Evolutionary conservation across 2,329 filamentous ascomycete species (phyloP), one percentile per base, ranked within the genome.

Genomic region (Colletotrichum liaoningense): DNA sequence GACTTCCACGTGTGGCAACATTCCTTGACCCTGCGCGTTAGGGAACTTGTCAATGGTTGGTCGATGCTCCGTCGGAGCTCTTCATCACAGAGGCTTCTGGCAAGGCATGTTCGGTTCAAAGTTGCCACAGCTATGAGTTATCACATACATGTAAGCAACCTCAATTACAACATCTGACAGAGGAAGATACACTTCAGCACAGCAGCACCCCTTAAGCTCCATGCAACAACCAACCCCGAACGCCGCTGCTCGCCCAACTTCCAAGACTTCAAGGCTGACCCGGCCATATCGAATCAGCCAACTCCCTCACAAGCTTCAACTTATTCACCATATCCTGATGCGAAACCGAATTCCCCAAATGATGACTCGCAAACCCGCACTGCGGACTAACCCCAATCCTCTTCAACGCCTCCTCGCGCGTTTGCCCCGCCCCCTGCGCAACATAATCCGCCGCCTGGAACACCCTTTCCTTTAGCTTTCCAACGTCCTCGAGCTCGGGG

Each of bases 341-440:
- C 2, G 70, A 70, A 0, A 75, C 54, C 54, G 73, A 70, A 42
- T 75, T 75, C 38, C 66, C 73, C 22, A 75, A 30, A 49, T 75
- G 73, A 16, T 74, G 73, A 77, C 90, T 93, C 4, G 93, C 93
- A 80, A 93, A 93, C 0, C 91, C 91, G 79, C 91, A 93, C 83
- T 94, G 92, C 3, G 92, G 92, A 79, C 90, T 93, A 33, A 93
- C 89, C 57, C 91, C 90, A 30, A 94, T 84, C 75, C 90, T 88
- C 79, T 90, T 84, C 66, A 94, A 83, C 1, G 90, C 92, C 78
- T 93, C 87, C 77, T 92, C 87, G n/a, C 88, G 85, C 7, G 84
- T 88, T 78, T 91, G 86, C 2, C 88, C 88, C 58, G 88, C 90
- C 0, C 92, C 93, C 76, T 91, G 84, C 0, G 92, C 91, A 66